phyloP scores from a whole-genome alignment of 306 rosid species.

The Casuarina glauca region DNA sequence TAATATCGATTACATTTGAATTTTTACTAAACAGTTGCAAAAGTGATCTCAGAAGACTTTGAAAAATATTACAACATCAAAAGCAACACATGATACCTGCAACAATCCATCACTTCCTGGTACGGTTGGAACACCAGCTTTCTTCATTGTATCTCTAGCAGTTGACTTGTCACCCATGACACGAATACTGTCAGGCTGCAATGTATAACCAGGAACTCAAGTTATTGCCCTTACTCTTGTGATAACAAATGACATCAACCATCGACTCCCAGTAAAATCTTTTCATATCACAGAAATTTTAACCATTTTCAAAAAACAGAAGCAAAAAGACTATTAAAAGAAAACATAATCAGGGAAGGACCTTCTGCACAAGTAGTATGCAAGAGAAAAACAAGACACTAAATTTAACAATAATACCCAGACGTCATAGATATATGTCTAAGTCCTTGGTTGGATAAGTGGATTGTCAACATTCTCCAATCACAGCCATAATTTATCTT shows the following conservation, averaged over 20 bases:
- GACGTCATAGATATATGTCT: too few relatives aligned
- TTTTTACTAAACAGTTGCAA: conserved; percentile 12
- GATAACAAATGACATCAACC: conserved; percentile 20
- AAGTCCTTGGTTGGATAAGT: too few relatives aligned
- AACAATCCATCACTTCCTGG: conserved; percentile 83
- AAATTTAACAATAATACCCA: neutral
- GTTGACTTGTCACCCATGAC: conserved; percentile 98
- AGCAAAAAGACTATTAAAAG: neutral
- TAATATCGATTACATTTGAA: conserved; percentile 16
- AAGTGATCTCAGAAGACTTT: conserved; percentile 17
- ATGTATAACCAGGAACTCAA: conserved; percentile 31
- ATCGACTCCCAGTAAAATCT: neutral
- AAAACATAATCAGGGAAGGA: neutral
- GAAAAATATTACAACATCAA: conserved; percentile 25
- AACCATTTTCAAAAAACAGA: conserved; percentile 4
- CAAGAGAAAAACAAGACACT: neutral
- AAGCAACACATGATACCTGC: conserved; percentile 55
- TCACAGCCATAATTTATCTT: too few relatives aligned
- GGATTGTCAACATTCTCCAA: too few relatives aligned
- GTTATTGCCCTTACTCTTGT: conserved; percentile 8
- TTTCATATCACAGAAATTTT: neutral
- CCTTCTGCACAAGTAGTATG: neutral
- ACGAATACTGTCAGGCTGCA: conserved; percentile 91
- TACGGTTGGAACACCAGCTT: conserved; percentile 80
- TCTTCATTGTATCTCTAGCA: conserved; percentile 92